A percentile compares a stretch with the other conserved stretches of the same genome.
These are phyloP conservation scores for Boehmeria nivea DNA, from an alignment of 306 rosid genomes.

Conservation along the genomic window DNA sequence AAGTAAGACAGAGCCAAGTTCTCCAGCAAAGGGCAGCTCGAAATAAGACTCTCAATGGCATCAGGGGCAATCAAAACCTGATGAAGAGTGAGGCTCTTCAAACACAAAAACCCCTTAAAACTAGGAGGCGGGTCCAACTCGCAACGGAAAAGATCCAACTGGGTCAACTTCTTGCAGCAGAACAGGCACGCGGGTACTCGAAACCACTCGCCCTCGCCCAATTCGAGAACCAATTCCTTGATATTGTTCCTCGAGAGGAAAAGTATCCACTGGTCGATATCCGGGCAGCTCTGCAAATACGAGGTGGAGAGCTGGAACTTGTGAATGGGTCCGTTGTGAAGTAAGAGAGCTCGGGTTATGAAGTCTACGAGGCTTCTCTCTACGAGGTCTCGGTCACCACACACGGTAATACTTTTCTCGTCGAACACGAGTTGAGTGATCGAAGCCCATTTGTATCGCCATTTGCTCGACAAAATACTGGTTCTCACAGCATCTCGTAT, in stretches of 20 bases:
- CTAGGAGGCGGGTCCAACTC: constrained; percentile 69
- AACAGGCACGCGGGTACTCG: constrained; percentile 79
- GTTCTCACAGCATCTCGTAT: constrained; percentile 75
- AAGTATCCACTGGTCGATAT: constrained; percentile 84
- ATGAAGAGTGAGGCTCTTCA: constrained; percentile 69
- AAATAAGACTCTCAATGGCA: constrained; percentile 69
- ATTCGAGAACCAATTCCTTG: constrained; percentile 61
- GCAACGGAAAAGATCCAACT: constrained; percentile 65
- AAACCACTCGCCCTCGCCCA: constrained; percentile 70
- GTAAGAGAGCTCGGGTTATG: constrained; percentile 59
- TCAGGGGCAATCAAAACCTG: constrained; percentile 64
- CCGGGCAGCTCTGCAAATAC: constrained; percentile 56
- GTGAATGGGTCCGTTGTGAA: constrained; percentile 88
- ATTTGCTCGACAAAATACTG: constrained; percentile 68
- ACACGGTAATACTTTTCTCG: constrained; percentile 44
- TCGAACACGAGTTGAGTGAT: constrained; percentile 67
- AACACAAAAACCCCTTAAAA: constrained; percentile 57
- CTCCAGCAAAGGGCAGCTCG: constrained; percentile 71
- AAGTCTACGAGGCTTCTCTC: constrained; percentile 47
- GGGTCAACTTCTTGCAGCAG: constrained; percentile 52
- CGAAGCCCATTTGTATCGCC: constrained; percentile 79
- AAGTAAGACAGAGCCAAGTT: constrained; percentile 54
- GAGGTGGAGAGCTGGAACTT: constrained; percentile 61
- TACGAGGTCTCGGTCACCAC: constrained; percentile 26
- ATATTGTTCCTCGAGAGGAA: constrained; percentile 75